These are phyloP conservation scores for Cordia subcordata DNA, from an alignment of 257 asterid genomes.

Conservation along the genomic window DNA sequence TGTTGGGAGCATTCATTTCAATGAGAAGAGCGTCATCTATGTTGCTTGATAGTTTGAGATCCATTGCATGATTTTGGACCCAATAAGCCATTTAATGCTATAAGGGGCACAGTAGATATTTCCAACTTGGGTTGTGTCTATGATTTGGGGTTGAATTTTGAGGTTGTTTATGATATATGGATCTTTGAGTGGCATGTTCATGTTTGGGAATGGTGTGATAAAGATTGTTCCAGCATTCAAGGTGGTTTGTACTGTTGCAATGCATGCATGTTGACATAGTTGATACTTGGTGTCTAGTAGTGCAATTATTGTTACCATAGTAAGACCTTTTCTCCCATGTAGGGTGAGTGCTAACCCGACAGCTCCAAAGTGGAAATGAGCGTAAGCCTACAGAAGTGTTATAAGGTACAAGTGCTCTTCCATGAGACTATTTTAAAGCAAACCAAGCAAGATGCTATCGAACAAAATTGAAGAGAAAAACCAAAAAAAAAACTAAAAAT, in stretches of 20 bases:
- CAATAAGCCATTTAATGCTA: neutral
- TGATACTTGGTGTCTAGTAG: neutral
- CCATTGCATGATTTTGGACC: neutral
- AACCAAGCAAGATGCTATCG: no score
- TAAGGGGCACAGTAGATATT: neutral
- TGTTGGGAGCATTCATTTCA: neutral
- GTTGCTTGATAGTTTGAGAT: neutral
- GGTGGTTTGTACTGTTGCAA: neutral
- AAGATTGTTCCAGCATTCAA: neutral
- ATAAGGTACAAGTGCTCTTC: no score
- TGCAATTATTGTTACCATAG: neutral
- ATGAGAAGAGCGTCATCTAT: neutral
- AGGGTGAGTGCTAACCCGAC: no score
- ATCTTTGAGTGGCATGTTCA: slow-evolving; percentile 3
- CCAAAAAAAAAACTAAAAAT: no score
- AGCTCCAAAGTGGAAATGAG: neutral
- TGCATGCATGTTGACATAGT: neutral
- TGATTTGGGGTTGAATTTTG: neutral
- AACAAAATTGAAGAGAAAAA: no score
- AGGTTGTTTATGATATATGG: neutral
- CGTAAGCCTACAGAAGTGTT: no score
- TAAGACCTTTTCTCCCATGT: neutral
- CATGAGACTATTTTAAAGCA: no score
- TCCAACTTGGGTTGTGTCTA: neutral
- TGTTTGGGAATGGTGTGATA: neutral